Conservation (phyloP, 2,329 filamentous ascomycete species). For the Hypoxylon sp. region DNA sequence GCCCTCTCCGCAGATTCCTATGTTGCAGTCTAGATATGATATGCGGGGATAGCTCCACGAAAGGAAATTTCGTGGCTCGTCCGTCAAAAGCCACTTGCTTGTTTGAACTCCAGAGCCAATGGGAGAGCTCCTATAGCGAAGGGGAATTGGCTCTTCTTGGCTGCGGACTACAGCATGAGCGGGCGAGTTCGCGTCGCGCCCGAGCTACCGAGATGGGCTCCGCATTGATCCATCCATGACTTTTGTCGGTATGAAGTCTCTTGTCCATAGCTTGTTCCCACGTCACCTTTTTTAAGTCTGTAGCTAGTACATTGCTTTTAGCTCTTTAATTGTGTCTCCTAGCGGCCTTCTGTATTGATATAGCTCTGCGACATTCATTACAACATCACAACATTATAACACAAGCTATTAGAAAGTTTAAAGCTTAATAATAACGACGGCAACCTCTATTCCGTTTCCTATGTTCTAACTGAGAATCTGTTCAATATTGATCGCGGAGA, state of each 20-base stretch:
- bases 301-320: background rate
- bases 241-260: background rate
- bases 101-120: constrained; percentile 27
- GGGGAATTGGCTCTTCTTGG: constrained; percentile 12
- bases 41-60: constrained; percentile 25
- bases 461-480: background rate
- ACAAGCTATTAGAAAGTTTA: constrained; percentile 2
- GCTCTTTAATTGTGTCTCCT: background rate
- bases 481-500: background rate
- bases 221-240: background rate
- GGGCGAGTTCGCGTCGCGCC: constrained; percentile 11
- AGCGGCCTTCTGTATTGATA: background rate
- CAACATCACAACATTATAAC: background rate
- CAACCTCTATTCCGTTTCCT: background rate
- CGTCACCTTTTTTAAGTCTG: background rate
- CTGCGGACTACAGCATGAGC: constrained; percentile 8
- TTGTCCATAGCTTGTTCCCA: background rate
- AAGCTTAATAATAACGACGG: background rate
- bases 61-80: constrained; percentile 16
- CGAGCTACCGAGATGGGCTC: constrained; percentile 20
- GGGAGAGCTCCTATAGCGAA: constrained; percentile 30
- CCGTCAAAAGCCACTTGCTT: background rate
- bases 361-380: background rate
- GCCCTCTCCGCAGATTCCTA: constrained; percentile 14
- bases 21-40: constrained; percentile 9